Evolutionary conservation across 768 basidiomycete genomes (phyloP), one percentile per base, ranked within the genome.

Genomic region (Nevesoporus exiguus): DNA sequence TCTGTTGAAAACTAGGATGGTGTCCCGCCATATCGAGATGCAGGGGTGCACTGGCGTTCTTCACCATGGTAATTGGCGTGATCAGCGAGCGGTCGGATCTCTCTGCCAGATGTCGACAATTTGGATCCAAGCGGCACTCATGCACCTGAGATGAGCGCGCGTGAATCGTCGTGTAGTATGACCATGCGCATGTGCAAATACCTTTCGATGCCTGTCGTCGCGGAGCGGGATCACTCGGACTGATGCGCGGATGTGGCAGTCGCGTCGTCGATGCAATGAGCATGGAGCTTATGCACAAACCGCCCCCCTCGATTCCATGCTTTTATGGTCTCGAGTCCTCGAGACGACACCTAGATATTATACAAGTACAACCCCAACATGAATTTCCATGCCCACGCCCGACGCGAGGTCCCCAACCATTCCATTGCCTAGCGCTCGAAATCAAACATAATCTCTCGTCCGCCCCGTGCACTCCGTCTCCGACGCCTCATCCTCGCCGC

Each of bases 401-500:
- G 7, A 29, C 24, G 14, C 34, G 4, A 7, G n/a, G n/a, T 17
- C 11, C 19, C 10, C 6, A 21, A 11, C 25, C 36, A 8, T 11
- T 29, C 27, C 27, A 29, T 4, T 14, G 10, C 7, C 30, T 54
- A 44, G n/a, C 42, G 31, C 37, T 59, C 53, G 17, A 55, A 51
- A 10, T 48, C 58, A 36, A 65, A 50, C 15, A 15, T 43, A 4
- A 66, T 37, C 52, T 61, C 64, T 27, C 61, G 54, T 19, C 56
- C 61, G 44, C 64, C 53, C 7, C 64, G 49, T 22, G 64, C 64
- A 22, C 53, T 36, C 45, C 55, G 54, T 37, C 49, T 63, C 14
- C 64, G 58, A 2, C 57, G 57, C 42, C 52, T 59, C 53, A 67
- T 64, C 51, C 67, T 64, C 56, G 65, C 60, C n/a, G 65, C 65